phyloP scores from a whole-genome alignment of 495 filamentous ascomycete genomes.

The Ascodesmis nigricans region DNA sequence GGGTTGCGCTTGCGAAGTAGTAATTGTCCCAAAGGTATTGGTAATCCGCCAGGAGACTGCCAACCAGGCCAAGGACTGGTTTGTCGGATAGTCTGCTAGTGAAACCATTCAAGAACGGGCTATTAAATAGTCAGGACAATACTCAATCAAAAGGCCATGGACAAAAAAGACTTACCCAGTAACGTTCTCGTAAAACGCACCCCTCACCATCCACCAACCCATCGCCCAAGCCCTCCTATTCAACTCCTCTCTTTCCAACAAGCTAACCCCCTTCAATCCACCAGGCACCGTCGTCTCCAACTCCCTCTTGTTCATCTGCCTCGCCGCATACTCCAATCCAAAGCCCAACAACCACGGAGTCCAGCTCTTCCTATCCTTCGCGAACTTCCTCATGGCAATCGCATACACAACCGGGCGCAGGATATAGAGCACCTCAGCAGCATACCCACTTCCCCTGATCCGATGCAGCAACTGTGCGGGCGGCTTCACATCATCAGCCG shows the following conservation, averaged over 20 bases:
- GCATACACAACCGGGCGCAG: constrained; percentile 77
- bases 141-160: background rate
- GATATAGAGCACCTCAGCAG: constrained; percentile 79
- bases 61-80: constrained; percentile 56
- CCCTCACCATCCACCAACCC: constrained; percentile 87
- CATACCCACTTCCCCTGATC: constrained; percentile 44
- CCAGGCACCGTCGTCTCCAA: constrained; percentile 43
- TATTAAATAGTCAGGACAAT: constrained; percentile 14
- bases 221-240: constrained; percentile 66
- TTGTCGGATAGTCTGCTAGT: constrained; percentile 48
- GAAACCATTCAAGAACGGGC: constrained; percentile 36
- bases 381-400: constrained; percentile 49
- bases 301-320: constrained; percentile 57
- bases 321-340: constrained; percentile 63
- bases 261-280: constrained; percentile 48
- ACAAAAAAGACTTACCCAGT: constrained; percentile 37
- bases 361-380: constrained; percentile 45
- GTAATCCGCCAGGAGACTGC: constrained; percentile 76
- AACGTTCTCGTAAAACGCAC: constrained; percentile 86
- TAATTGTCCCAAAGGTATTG: constrained; percentile 96
- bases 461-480: constrained; percentile 59
- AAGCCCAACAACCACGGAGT: constrained; percentile 77
- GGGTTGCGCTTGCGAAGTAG: constrained; percentile 60
- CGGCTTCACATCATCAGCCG: constrained; percentile 87
- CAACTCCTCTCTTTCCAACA: constrained; percentile 73